Conservation (phyloP, 768 basidiomycete species). For the Macrolepiota albuminosa region DNA sequence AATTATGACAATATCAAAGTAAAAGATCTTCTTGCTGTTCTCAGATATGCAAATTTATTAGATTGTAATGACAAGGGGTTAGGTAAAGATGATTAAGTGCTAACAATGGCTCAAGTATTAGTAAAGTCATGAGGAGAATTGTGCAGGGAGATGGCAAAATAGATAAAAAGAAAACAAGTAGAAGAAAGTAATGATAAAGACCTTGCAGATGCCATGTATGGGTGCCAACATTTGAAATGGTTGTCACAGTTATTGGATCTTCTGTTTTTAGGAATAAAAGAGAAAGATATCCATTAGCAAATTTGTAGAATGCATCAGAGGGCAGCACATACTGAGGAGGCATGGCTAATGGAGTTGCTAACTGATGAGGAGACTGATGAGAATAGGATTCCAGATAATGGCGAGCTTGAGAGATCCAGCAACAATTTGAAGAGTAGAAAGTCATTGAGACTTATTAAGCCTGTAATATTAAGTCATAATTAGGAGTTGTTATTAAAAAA, state of each 20-base stretch:
- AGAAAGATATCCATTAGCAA: background rate
- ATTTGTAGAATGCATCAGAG: background rate
- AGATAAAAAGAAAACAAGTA: slow-evolving; percentile 5
- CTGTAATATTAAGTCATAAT: background rate
- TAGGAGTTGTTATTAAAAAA: background rate
- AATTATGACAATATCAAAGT: background rate
- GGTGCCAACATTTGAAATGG: background rate
- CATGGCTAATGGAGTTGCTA: background rate
- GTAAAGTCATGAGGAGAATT: background rate
- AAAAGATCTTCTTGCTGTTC: background rate
- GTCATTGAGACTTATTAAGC: background rate
- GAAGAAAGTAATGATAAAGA: background rate
- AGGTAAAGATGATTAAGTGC: background rate
- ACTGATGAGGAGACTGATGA: background rate
- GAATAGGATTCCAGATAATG: no score
- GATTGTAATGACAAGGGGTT: background rate
- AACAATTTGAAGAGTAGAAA: background rate
- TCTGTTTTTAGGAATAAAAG: background rate
- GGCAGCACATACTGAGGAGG: background rate
- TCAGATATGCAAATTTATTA: background rate
- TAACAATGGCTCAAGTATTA: background rate
- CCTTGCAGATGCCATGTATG: background rate
- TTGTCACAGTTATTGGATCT: background rate
- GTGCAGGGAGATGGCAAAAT: background rate
- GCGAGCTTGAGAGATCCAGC: background rate